These are phyloP conservation scores for Aspergillus pseudotamarii DNA, from an alignment of 2,329 filamentous ascomycete species.

Conservation along the genomic window DNA sequence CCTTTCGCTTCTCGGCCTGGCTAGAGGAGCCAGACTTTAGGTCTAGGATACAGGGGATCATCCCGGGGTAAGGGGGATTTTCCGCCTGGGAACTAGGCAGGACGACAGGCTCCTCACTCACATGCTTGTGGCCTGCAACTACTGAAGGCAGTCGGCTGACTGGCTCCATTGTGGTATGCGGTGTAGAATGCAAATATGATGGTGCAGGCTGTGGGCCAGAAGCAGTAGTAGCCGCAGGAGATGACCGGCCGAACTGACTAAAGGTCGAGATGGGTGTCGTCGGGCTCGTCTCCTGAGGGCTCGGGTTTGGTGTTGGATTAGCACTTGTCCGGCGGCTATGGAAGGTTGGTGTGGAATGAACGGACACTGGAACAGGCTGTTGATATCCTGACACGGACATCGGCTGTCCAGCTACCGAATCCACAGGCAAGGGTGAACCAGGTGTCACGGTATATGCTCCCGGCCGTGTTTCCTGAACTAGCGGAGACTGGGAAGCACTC, in stretches of 20 bases:
- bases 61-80: conserved; percentile 22
- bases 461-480: conserved; percentile 36
- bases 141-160: conserved; percentile 27
- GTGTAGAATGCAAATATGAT: conserved; percentile 4
- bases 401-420: conserved; percentile 27
- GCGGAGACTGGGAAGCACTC: conserved; percentile 38
- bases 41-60: conserved; percentile 44
- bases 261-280: conserved; percentile 37
- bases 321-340: conserved; percentile 36
- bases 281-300: conserved; percentile 40
- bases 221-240: conserved; percentile 29
- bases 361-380: conserved; percentile 22
- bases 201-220: conserved; percentile 23
- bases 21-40: conserved; percentile 45
- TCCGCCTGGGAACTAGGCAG: conserved; percentile 17
- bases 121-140: conserved; percentile 22
- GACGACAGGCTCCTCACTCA: conserved; percentile 21
- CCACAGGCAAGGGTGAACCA: conserved; percentile 30
- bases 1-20: conserved; percentile 46
- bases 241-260: conserved; percentile 34
- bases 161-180: conserved; percentile 28
- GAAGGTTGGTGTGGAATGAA: conserved; percentile 38
- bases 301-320: conserved; percentile 34
- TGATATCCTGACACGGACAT: conserved; percentile 21
- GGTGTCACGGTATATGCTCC: conserved; percentile 30